Conservation (phyloP, 208 protist genomes). For the Porcisia hertigi region DNA sequence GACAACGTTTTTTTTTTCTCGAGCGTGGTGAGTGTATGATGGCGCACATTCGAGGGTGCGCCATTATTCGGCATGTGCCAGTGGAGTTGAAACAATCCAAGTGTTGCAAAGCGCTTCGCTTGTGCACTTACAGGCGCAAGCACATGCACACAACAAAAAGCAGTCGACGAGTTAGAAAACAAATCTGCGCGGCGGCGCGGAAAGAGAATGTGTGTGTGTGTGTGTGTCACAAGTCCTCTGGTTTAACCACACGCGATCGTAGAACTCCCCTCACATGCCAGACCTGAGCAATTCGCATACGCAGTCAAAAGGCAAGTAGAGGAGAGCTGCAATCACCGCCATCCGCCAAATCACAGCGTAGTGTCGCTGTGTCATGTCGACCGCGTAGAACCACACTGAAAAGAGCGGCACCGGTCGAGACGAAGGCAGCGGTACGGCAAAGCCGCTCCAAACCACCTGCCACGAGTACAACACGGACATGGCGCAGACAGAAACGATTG, state of each 20-base stretch:
- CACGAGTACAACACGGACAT: constrained; percentile 60
- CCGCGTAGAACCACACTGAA: constrained; percentile 47
- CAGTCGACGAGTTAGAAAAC: not conserved
- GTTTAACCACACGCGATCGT: not conserved
- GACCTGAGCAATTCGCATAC: not conserved
- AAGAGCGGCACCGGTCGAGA: constrained; percentile 49
- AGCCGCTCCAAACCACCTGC: constrained; percentile 56
- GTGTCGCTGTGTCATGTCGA: constrained; percentile 30
- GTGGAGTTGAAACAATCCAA: too few relatives aligned
- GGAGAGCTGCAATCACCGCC: constrained; percentile 12
- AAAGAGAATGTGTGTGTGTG: not conserved
- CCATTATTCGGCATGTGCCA: not conserved
- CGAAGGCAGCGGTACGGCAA: constrained; percentile 32
- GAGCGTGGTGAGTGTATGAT: not conserved
- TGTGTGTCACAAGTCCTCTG: not conserved
- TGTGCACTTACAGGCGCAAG: not conserved
- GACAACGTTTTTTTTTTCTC: too few relatives aligned
- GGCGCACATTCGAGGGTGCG: not conserved
- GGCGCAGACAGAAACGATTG: constrained; percentile 42
- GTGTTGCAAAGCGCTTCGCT: not conserved
- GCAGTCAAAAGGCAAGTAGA: constrained; percentile 25
- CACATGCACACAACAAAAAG: not conserved
- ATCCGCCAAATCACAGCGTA: constrained; percentile 31
- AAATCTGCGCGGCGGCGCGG: not conserved
- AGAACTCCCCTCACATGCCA: not conserved